Base-by-base conservation (phyloP, 768 basidiomycete species). In the Suillus cothurnatus region DNA sequence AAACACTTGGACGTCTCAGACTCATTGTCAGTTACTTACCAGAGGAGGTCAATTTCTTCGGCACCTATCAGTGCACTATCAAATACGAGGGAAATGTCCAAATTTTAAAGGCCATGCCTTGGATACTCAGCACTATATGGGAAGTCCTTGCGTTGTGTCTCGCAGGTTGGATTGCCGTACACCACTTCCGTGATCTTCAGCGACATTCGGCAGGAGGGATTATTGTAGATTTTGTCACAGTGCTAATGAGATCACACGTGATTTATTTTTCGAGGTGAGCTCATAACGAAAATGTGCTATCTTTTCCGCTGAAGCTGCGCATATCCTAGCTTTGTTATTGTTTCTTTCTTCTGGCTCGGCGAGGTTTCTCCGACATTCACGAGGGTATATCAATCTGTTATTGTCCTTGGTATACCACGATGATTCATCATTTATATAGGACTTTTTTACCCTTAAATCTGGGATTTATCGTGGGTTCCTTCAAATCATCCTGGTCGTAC, bases 131-230 rank as follows among this genome's bases (percentile, higher is more conserved):
- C 26, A 19, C 28, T 11, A 31, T 19, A 53, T 53, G 52, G 52
- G 52, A 53, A 15, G 3, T 53, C 9, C 28, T 53, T 19, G 52
- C 52, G 21, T 11, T 53, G 28, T 53, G 52, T 32, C 52, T 53
- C 9, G 52, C 52, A 32, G 8, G 17, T 31, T 19, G 52, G 52
- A 31, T 53, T 53, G 28, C 52, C 19, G 4, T 53, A 21, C 17
- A 11, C 28, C 52, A 53, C 28, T 53, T 53, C 52, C 19, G 52
- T 32, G 52, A 53, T 31, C 31, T 53, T 28, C 28, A 53, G 28
- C 52, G 28, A 53, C 52, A 53, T 32, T 53, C 52, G 5, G 52
- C 52, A 53, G 28, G 31, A 53, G 52, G 52, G 31, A 53, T 53
- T 19, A 53, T 53, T 19, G 52, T 28, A 8, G 52, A 53, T 28